Base-by-base conservation (phyloP, 148 eudicot genomes). In the Amaranthus cruentus region DNA sequence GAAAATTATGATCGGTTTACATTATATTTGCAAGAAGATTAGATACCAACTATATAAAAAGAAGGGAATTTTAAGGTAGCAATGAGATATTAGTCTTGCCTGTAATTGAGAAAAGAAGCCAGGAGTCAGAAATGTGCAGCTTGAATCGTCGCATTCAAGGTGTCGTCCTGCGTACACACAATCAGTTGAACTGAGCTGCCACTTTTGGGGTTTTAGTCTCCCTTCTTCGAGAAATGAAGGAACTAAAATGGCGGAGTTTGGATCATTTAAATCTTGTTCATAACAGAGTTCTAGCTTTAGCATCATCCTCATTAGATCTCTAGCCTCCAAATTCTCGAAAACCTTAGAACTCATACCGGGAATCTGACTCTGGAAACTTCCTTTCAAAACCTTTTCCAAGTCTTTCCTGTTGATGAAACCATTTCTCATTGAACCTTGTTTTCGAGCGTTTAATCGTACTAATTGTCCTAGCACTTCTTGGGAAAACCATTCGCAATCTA, bases 401-500 rank as follows among this genome's bases (percentile, higher is more conserved):
- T 90, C 92, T 79, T 87, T 81, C 79, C 89, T 84, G 78, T 86
- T 82, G 4, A 88, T 75, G 65, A 91, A 91, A 61, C 97, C 98
- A 60, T 80, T 82, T 18, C 76, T 86, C 13, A 68, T 21, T 8
- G 83, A 82, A 54, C 76, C 83, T 70, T 81, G 83, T 74, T 77
- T 87, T 76, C 82, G 83, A 76, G 56, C 77, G 47, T 83, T 87
- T 70, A 95, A 65, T 53, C 76, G 80, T 47, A 81, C 77, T 57
- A 95, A 75, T 55, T 81, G 93, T 54, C 91, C 90, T 0, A 91
- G 76, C 65, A 95, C 89, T 76, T 90, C 96, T 57, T 85, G 87
- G 61, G 85, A 90, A 77, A 91, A 91, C 98, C 98, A 95, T 80
- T 88, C 91, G 62, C 77, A 87, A 73, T 95, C 97, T 68, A 95